A percentile compares a stretch with the other conserved stretches of the same genome.
Evolutionary conservation across 345 rosid species (phyloP).

Genomic region (Pseudoturritis turrita): DNA sequence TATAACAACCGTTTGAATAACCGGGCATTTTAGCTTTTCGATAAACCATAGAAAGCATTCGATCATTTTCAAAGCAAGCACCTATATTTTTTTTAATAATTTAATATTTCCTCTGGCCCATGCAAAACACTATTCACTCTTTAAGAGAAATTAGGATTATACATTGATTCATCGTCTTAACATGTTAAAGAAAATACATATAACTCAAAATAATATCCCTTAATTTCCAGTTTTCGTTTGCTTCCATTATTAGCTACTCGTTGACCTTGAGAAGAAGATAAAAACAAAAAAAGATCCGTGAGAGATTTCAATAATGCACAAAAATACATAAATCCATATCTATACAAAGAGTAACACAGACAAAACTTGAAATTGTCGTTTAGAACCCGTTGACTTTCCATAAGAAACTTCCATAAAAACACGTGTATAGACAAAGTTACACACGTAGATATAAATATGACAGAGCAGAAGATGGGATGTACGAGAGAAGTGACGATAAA

Average conservation of each 20-base stretch:
- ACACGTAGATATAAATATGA: conserved; percentile 21
- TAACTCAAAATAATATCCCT: not conserved
- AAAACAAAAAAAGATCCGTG: conserved; percentile 12
- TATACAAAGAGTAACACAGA: not conserved
- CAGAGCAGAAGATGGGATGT: conserved; percentile 16
- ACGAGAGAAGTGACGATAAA: conserved; percentile 27
- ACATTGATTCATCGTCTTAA: not conserved
- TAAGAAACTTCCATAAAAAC: conserved; percentile 29
- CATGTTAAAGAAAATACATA: not conserved
- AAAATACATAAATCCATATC: not conserved
- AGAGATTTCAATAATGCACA: conserved; percentile 19
- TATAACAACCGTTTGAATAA: too few species aligned
- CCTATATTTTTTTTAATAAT: not conserved
- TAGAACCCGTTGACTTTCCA: conserved; percentile 24
- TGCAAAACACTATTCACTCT: not conserved
- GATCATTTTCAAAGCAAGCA: not conserved
- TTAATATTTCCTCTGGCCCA: not conserved
- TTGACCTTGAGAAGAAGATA: conserved; percentile 13
- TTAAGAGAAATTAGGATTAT: not conserved
- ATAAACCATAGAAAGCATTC: not conserved
- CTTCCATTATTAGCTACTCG: conserved; percentile 3
- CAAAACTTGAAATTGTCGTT: conserved; percentile 24
- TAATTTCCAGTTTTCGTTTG: not conserved
- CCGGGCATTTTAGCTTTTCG: too few species aligned
- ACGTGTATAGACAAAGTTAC: conserved; percentile 21